phyloP scores from a whole-genome alignment of 345 rosid genomes.

The Barbarea vulgaris region DNA sequence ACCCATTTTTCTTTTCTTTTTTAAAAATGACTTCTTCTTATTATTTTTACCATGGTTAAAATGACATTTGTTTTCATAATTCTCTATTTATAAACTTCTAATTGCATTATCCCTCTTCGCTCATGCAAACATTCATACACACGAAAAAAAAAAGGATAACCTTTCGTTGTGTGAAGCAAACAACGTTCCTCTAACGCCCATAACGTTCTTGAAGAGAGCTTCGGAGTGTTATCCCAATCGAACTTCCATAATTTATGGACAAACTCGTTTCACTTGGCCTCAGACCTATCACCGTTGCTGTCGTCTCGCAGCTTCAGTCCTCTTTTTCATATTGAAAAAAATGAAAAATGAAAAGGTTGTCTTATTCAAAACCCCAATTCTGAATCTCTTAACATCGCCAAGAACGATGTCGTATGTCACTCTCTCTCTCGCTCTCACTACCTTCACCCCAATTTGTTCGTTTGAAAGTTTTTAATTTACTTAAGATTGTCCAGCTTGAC shows the following conservation, averaged over 20 bases:
- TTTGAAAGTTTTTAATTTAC: too few species aligned
- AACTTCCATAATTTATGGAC: slow-evolving; percentile 58
- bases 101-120: background rate
- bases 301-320: slow-evolving; percentile 65
- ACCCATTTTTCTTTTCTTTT: too few species aligned
- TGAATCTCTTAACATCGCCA: slow-evolving; percentile 58
- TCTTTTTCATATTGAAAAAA: too few species aligned
- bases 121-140: background rate
- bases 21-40: too few species aligned
- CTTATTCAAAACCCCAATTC: too few species aligned
- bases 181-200: slow-evolving; percentile 63
- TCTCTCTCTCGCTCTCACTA: slow-evolving; percentile 20
- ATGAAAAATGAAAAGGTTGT: too few species aligned
- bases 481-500: too few species aligned
- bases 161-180: slow-evolving; percentile 59
- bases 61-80: too few species aligned
- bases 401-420: slow-evolving; percentile 58
- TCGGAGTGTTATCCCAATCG: slow-evolving; percentile 55
- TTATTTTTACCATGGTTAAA: too few species aligned
- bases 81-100: background rate
- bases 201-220: slow-evolving; percentile 73
- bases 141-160: slow-evolving; percentile 48
- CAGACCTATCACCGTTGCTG: slow-evolving; percentile 69
- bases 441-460: too few species aligned
- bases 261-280: slow-evolving; percentile 60